phyloP scores from a whole-genome alignment of 108 stramenopile species.

The Bacterosira constricta region DNA sequence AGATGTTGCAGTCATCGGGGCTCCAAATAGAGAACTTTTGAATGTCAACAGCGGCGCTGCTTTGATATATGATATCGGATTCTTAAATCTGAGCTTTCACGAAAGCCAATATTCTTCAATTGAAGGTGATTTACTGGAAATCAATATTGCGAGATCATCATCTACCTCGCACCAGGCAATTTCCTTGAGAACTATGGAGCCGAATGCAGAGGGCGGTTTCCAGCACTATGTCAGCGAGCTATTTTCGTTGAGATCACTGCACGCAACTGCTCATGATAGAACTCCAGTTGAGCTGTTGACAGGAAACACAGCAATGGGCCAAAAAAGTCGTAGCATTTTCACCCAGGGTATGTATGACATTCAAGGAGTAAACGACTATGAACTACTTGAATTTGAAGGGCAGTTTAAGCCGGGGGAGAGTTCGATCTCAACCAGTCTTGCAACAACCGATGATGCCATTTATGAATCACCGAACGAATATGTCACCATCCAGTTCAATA shows the following conservation, averaged over 20 bases:
- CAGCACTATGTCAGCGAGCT: slow-evolving; percentile 47
- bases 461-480: slow-evolving; percentile 70
- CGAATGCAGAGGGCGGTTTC: slow-evolving; percentile 44
- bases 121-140: slow-evolving; percentile 58
- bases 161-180: slow-evolving; percentile 19
- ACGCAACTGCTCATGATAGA: slow-evolving; percentile 11
- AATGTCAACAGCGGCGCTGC: slow-evolving; percentile 71
- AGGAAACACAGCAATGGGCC: slow-evolving; percentile 39
- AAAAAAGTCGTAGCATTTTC: slow-evolving; percentile 46
- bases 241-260: slow-evolving; percentile 31
- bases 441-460: slow-evolving; percentile 66
- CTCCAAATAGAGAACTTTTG: slow-evolving; percentile 70
- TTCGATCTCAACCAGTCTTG: slow-evolving; percentile 16
- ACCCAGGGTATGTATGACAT: slow-evolving; percentile 67
- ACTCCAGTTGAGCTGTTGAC: slow-evolving; percentile 37
- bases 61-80: slow-evolving; percentile 55
- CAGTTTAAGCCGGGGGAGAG: slow-evolving; percentile 27
- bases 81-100: slow-evolving; percentile 52
- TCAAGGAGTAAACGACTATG: slow-evolving; percentile 67
- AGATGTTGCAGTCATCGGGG: slow-evolving; percentile 54
- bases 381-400: slow-evolving; percentile 32
- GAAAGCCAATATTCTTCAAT: slow-evolving; percentile 34
- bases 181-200: slow-evolving; percentile 44
- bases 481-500: slow-evolving; percentile 51
- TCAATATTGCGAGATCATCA: slow-evolving; percentile 11